phyloP scores from a whole-genome alignment of 805 yeast species.

The Brettanomyces sp. region DNA sequence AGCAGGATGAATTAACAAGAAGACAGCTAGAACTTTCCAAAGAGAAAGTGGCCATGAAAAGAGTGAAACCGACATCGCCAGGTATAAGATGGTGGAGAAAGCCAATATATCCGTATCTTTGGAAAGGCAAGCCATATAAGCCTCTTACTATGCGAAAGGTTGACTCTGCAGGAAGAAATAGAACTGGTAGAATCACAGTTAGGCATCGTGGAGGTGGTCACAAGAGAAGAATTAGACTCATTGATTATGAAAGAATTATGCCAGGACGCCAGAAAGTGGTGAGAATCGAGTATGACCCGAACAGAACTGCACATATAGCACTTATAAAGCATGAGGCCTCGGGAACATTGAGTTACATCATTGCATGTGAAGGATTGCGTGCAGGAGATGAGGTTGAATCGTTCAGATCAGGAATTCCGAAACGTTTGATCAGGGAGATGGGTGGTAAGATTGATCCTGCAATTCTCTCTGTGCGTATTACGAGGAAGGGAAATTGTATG shows the following conservation, averaged over 20 bases:
- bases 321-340: conserved; percentile 57
- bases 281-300: conserved; percentile 93
- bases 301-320: conserved; percentile 89
- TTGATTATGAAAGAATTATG: conserved; percentile 62
- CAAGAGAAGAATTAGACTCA: conserved; percentile 73
- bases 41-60: conserved; percentile 62
- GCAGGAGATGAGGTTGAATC: conserved; percentile 88
- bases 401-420: conserved; percentile 82
- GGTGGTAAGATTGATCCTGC: conserved; percentile 92
- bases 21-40: conserved; percentile 67
- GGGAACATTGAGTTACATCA: conserved; percentile 62
- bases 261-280: conserved; percentile 72
- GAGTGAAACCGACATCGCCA: conserved; percentile 74
- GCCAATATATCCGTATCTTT: conserved; percentile 80
- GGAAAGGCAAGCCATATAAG: conserved; percentile 74
- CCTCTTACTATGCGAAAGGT: conserved; percentile 66
- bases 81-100: conserved; percentile 82
- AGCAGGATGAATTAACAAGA: conserved; percentile 62
- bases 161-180: conserved; percentile 80
- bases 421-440: conserved; percentile 67
- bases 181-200: conserved; percentile 79
- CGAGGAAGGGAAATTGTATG: conserved; percentile 89
- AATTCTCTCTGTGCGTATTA: conserved; percentile 72
- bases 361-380: conserved; percentile 89
- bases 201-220: conserved; percentile 98